phyloP scores from a whole-genome alignment of 2,329 filamentous ascomycete species.

The Monilinia laxa region DNA sequence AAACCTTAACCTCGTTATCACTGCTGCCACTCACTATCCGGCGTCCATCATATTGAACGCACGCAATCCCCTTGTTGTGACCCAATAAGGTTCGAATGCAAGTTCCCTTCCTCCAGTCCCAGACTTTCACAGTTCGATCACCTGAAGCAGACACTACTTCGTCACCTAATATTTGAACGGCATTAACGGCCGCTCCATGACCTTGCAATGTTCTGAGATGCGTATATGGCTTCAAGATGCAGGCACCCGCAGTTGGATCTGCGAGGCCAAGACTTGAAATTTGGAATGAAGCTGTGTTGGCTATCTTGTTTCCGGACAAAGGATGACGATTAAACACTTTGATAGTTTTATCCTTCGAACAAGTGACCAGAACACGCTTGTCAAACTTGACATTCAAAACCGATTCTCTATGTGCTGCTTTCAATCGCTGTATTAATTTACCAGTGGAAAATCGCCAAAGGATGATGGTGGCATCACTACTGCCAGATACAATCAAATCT shows the following conservation, averaged over 20 bases:
- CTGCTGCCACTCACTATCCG: conserved; percentile 95
- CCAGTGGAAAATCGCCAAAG: conserved; percentile 94
- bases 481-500: conserved; percentile 92
- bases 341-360: conserved; percentile 95
- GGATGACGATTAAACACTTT: conserved; percentile 87
- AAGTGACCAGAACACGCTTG: conserved; percentile 86
- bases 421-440: conserved; percentile 72
- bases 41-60: conserved; percentile 92
- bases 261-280: conserved; percentile 57
- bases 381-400: conserved; percentile 94
- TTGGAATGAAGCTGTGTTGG: conserved; percentile 54
- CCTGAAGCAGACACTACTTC: conserved; percentile 94
- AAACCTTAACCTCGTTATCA: conserved; percentile 94
- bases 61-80: conserved; percentile 93
- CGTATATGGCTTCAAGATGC: conserved; percentile 64
- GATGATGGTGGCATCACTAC: conserved; percentile 87
- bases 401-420: conserved; percentile 79
- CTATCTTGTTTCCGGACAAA: conserved; percentile 57
- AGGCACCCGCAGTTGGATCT: conserved; percentile 48
- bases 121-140: conserved; percentile 89
- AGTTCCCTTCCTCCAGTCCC: conserved; percentile 80
- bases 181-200: conserved; percentile 90
- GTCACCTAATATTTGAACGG: conserved; percentile 82
- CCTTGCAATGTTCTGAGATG: conserved; percentile 79
- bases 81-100: conserved; percentile 79